A percentile compares a stretch with the other conserved stretches of the same genome.
phyloP scores from a whole-genome alignment of 441 rosid genomes.

The Croton setiger region DNA sequence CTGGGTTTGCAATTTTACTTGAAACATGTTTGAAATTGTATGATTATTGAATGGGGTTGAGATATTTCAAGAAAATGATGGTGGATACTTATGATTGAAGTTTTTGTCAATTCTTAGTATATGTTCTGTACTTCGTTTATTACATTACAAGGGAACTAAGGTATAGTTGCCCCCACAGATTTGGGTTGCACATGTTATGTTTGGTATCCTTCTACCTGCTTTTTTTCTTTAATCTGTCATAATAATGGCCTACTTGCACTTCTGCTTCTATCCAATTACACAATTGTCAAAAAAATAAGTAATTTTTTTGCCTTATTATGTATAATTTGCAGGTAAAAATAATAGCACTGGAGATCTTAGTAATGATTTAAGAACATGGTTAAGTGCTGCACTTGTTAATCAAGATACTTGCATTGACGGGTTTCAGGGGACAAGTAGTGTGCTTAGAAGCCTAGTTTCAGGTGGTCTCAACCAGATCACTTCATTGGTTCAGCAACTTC shows the following conservation, averaged over 20 bases:
- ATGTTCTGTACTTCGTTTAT: background rate
- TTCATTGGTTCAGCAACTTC: conserved; percentile 46
- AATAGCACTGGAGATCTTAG: conserved; percentile 72
- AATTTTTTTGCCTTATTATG: background rate
- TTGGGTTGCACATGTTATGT: background rate
- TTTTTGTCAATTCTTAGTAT: too few relatives aligned
- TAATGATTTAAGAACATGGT: conserved; percentile 72
- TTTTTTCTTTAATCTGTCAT: background rate
- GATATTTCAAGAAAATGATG: background rate
- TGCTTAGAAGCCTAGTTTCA: conserved; percentile 40
- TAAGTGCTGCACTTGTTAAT: conserved; percentile 73
- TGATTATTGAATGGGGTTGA: background rate
- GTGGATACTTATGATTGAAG: too few relatives aligned
- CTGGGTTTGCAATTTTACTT: background rate
- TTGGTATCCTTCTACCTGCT: background rate
- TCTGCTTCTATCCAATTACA: background rate
- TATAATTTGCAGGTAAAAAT: conserved; percentile 44
- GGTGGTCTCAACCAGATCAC: conserved; percentile 60
- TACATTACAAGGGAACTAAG: conserved; percentile 9
- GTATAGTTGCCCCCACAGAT: background rate
- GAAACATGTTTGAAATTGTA: too few relatives aligned
- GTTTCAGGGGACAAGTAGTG: conserved; percentile 57
- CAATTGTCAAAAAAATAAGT: background rate
- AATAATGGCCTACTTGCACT: background rate
- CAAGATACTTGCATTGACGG: conserved; percentile 87